Conservation (phyloP, 495 filamentous ascomycete genomes). For the Aspergillus bertholletiae region DNA sequence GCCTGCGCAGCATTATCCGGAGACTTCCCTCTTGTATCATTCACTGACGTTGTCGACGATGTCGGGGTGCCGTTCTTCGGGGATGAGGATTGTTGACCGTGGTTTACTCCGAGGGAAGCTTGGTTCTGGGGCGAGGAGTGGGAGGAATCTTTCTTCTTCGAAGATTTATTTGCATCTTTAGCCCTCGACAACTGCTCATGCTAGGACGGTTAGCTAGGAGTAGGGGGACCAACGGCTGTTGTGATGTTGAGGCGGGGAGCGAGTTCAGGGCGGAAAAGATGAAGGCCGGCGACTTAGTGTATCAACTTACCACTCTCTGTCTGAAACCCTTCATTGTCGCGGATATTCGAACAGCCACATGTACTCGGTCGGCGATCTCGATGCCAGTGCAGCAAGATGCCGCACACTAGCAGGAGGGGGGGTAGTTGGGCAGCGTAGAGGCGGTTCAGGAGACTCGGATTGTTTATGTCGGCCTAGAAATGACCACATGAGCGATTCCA, state of each 20-base stretch:
- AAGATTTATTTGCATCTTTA: constrained; percentile 88
- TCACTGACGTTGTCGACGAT: constrained; percentile 83
- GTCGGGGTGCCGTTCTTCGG: constrained; percentile 69
- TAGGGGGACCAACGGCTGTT: constrained; percentile 9
- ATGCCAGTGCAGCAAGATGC: constrained; percentile 39
- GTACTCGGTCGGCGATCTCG: constrained; percentile 30
- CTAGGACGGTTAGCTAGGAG: constrained; percentile 39
- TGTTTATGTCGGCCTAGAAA: constrained; percentile 35
- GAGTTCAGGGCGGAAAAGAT: constrained; percentile 10
- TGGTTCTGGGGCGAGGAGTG: constrained; percentile 65
- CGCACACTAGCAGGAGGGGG: constrained; percentile 39
- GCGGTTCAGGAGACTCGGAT: constrained; percentile 25
- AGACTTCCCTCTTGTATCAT: constrained; percentile 76
- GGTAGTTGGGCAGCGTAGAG: constrained; percentile 15
- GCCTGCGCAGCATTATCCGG: constrained; percentile 60
- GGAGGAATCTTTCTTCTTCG: constrained; percentile 86
- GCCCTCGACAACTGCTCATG: constrained; percentile 90
- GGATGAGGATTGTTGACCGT: constrained; percentile 57
- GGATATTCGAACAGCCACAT: constrained; percentile 33
- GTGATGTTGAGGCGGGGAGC: constrained; percentile 9
- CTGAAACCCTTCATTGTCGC: constrained; percentile 94
- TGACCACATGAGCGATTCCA: constrained; percentile 28
- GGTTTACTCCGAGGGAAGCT: constrained; percentile 32
- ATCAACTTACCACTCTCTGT: constrained; percentile 86
- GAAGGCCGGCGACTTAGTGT: constrained; percentile 2